A percentile compares a stretch with the other conserved stretches of the same genome.
Conservation (phyloP, 1,284 basidiomycete species). For the Mrakiaceae sp. region DNA sequence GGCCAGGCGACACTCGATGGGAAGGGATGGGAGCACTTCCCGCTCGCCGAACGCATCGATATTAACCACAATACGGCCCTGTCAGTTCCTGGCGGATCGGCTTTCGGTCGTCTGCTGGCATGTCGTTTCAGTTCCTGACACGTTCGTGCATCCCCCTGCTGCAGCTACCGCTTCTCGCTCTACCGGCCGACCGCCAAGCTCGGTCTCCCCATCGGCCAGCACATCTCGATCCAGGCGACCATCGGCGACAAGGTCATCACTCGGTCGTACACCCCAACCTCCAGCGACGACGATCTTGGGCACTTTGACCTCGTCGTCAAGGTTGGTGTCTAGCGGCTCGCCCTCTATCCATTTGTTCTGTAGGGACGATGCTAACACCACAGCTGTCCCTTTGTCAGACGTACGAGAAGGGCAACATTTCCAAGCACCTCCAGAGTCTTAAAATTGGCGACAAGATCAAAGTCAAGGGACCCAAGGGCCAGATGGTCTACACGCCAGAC, state of each 20-base stretch:
- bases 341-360: background rate
- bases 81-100: slow-evolving; percentile 39
- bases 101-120: background rate
- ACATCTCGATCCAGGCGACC: slow-evolving; percentile 82
- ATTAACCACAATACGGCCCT: slow-evolving; percentile 93
- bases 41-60: slow-evolving; percentile 65
- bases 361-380: background rate
- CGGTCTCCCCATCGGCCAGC: slow-evolving; percentile 91
- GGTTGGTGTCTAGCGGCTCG: slow-evolving; percentile 39
- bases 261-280: slow-evolving; percentile 90
- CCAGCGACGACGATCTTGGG: slow-evolving; percentile 80
- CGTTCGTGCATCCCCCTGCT: slow-evolving; percentile 12
- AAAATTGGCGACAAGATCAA: slow-evolving; percentile 75
- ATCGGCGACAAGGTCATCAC: slow-evolving; percentile 82
- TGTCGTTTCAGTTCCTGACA: slow-evolving; percentile 2
- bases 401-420: slow-evolving; percentile 95
- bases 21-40: slow-evolving; percentile 66
- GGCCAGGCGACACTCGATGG: slow-evolving; percentile 56
- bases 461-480: slow-evolving; percentile 91
- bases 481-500: slow-evolving; percentile 59
- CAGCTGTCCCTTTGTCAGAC: slow-evolving; percentile 44
- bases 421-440: slow-evolving; percentile 64
- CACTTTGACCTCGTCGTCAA: slow-evolving; percentile 96
- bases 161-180: slow-evolving; percentile 81
- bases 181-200: slow-evolving; percentile 61